Evolutionary conservation across 169 alveolate genomes (phyloP), one percentile per base, ranked within the genome.

Genomic region (Perkinsus chesapeaki): DNA sequence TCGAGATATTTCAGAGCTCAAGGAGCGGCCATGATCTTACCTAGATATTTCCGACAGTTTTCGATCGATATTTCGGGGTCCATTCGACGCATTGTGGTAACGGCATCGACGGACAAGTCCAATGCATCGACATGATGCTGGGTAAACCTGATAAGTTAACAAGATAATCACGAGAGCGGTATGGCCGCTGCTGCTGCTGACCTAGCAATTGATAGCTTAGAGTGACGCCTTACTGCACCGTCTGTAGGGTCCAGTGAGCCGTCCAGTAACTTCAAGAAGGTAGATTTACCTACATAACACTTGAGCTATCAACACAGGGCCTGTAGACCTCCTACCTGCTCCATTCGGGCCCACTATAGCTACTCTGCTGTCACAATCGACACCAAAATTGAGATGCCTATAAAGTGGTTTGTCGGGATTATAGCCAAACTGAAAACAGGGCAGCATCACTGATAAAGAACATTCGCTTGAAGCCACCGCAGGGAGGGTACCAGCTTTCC

Each of bases 261-360:
- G 23, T 92, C 94, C 47, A 97, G 96, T 1, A 97, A 95, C 94
- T 97, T 97, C 91, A 97, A 94, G 34, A 97, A 96, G 5, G 99
- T 97, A 47, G 99, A 96, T 95, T 97, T 97, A 91, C 99, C 82
- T 60, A 60, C 23, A 60, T 16, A 60, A 27, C 37, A 60, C 82
- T 20, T 7, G 98, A 91, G 82, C 0, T 7, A 23, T 20, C 82
- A 27, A 3, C 31, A 23, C 3, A 60, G 31, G 23, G 27, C 82
- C 12, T 9, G 72, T 19, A 10, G 9, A 10, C 27, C 9, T 27
- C 23, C 12, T 60, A 60, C 82, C 92, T 0, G 98, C 97, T 39
- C 99, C 99, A 93, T 97, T 97, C 0, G 98, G 97, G 27, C 99
- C 99, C 16, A 97, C 98, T 92, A 97, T 94, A 39, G 98, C 98